These are phyloP conservation scores for Amaranthus hypochondriacus DNA, from an alignment of 148 eudicot species.

Conservation along the genomic window DNA sequence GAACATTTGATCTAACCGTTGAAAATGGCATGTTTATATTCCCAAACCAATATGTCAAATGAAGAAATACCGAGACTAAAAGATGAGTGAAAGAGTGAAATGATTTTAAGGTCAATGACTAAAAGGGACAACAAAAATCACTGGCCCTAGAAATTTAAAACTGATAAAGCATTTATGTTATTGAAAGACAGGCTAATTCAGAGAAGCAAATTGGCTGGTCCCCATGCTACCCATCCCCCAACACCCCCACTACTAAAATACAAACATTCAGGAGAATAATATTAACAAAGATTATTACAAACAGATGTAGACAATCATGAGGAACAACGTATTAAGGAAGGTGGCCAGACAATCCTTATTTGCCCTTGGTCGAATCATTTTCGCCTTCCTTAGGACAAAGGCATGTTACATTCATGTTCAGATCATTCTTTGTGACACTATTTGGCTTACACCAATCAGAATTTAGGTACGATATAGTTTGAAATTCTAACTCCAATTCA, in stretches of 20 bases:
- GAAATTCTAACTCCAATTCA: neutral
- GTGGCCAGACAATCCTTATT: neutral
- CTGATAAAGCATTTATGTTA: neutral
- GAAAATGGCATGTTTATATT: neutral
- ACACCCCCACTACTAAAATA: neutral
- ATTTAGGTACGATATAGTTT: neutral
- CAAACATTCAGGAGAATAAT: neutral
- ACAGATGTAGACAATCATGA: conserved; percentile 2
- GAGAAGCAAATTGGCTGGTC: conserved; percentile 4
- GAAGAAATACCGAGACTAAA: too few relatives aligned
- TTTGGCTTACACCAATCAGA: neutral
- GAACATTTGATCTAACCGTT: neutral
- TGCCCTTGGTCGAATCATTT: neutral
- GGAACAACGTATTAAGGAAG: neutral
- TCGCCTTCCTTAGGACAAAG: neutral
- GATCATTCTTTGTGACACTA: neutral
- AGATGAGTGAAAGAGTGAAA: neutral
- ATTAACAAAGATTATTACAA: neutral
- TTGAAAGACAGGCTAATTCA: neutral
- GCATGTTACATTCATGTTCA: neutral
- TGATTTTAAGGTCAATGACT: too few relatives aligned
- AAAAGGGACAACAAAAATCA: neutral
- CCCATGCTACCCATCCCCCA: neutral
- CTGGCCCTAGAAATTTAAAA: neutral
- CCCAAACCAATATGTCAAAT: neutral